phyloP scores from a whole-genome alignment of 192 early-diverging fungal genomes.

The Lobulomyces angularis region DNA sequence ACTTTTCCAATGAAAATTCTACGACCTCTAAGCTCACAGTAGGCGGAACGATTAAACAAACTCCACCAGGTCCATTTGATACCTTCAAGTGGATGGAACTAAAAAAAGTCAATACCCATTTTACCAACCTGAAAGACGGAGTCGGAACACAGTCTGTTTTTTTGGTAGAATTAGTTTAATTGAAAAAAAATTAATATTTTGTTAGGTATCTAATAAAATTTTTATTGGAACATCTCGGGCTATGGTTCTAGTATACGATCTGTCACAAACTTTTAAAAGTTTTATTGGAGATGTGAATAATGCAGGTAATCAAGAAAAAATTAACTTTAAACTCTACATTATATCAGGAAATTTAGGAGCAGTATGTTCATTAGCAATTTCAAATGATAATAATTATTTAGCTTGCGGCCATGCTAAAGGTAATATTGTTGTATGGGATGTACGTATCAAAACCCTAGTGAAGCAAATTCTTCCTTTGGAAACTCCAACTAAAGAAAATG shows the following conservation, averaged over 20 bases:
- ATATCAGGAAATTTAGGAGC: conserved; percentile 12
- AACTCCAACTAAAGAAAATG: not conserved
- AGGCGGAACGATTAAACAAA: no score
- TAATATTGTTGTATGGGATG: conserved; percentile 30
- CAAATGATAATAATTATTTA: conserved; percentile 18
- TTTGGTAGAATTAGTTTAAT: no score
- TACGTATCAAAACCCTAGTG: conserved; percentile 12
- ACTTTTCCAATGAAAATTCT: no score
- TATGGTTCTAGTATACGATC: conserved; percentile 22
- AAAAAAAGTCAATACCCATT: no score
- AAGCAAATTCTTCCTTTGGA: conserved; percentile 13
- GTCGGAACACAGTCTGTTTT: no score
- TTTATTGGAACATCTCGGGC: conserved; percentile 22
- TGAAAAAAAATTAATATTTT: no score
- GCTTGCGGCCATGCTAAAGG: conserved; percentile 25
- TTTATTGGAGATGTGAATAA: conserved; percentile 19
- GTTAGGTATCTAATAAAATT: conserved; percentile 18
- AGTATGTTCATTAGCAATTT: conserved; percentile 22
- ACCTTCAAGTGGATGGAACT: no score
- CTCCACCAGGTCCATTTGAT: no score
- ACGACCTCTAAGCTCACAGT: no score
- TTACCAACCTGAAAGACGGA: no score
- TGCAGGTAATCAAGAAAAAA: not conserved
- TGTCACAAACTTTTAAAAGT: conserved; percentile 13
- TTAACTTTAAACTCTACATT: not conserved